Conservation (phyloP, 179 eudicot genomes). For the Carnegiea gigantea region DNA sequence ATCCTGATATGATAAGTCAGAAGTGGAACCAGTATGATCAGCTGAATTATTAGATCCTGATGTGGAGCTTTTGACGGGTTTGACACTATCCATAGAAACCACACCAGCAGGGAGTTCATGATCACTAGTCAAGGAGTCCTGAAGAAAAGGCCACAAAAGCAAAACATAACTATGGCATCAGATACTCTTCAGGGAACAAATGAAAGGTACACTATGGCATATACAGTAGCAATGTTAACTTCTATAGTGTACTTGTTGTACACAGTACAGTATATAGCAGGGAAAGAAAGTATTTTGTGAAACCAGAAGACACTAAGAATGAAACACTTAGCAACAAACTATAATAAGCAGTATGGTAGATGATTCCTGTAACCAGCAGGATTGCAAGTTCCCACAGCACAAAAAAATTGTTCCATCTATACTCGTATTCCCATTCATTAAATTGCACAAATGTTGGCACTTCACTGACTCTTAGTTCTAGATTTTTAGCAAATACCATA, state of each 20-base stretch:
- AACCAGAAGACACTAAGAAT: no score
- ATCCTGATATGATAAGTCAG: conserved; percentile 34
- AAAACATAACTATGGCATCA: conserved; percentile 1
- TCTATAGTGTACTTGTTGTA: not conserved
- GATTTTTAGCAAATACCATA: no score
- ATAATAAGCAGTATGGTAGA: not conserved
- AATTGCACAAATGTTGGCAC: not conserved
- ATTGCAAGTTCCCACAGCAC: not conserved
- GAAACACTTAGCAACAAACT: not conserved
- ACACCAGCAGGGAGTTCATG: conserved; percentile 18
- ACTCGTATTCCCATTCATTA: not conserved
- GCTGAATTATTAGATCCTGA: conserved; percentile 30
- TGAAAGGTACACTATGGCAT: not conserved
- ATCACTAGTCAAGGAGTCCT: conserved; percentile 30
- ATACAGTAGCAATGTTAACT: not conserved
- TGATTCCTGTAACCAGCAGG: not conserved
- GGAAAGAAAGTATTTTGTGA: no score
- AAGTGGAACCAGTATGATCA: conserved; percentile 31
- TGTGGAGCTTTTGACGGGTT: conserved; percentile 27
- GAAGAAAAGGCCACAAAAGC: conserved; percentile 13
- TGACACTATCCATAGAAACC: conserved; percentile 11
- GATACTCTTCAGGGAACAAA: not conserved
- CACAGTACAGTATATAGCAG: no score
- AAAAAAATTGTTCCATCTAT: not conserved
- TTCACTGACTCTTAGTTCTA: not conserved